These are phyloP conservation scores for Phanerochaete sordida DNA, from an alignment of 768 basidiomycete genomes.

Conservation along the genomic window DNA sequence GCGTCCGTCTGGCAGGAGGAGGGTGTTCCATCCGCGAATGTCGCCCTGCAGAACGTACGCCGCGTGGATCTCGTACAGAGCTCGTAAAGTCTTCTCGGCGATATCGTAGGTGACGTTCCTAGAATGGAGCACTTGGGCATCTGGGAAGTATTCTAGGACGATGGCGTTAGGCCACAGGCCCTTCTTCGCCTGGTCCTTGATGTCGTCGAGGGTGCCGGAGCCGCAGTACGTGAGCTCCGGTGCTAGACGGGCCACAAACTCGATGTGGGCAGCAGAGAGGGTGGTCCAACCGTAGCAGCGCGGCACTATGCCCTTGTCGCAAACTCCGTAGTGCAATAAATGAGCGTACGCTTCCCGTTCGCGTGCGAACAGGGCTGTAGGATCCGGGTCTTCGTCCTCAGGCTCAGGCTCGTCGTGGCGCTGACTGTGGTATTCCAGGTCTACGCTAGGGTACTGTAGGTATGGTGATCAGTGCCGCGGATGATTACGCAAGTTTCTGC, in stretches of 20 bases:
- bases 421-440: not conserved
- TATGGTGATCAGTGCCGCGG: too few species aligned
- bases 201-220: not conserved
- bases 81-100: not conserved
- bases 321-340: slow-evolving; percentile 12
- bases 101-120: not conserved
- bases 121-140: not conserved
- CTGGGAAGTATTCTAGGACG: not conserved
- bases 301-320: slow-evolving; percentile 9
- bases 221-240: not conserved
- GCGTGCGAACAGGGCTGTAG: not conserved
- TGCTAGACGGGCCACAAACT: not conserved
- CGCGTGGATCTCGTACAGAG: not conserved
- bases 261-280: slow-evolving; percentile 6
- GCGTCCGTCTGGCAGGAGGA: not conserved
- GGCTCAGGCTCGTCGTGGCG: not conserved
- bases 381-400: not conserved
- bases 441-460: not conserved
- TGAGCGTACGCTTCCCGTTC: slow-evolving; percentile 13
- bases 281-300: slow-evolving; percentile 16
- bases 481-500: too few species aligned
- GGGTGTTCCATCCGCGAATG: not conserved
- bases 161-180: too few species aligned
- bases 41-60: not conserved
- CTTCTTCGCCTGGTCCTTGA: too few species aligned